Conservation (phyloP, 148 eudicot genomes). For the Chenopodium suecicum region DNA sequence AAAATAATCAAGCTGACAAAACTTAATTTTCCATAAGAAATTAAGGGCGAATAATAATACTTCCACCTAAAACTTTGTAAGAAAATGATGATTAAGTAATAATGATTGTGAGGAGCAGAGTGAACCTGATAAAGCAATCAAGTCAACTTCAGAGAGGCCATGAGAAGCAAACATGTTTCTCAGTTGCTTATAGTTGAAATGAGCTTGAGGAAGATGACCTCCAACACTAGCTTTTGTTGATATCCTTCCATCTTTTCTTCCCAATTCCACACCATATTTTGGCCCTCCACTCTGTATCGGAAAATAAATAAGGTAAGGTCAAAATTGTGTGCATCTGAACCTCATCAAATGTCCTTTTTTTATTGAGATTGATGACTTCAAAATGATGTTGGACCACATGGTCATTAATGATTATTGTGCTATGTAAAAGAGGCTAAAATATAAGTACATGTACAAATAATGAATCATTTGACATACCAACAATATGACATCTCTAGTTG, state of each 20-base stretch:
- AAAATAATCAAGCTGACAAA: neutral
- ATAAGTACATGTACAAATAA: neutral
- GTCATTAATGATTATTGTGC: too few species aligned
- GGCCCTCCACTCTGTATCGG: constrained; percentile 66
- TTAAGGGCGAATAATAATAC: neutral
- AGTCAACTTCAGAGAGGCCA: constrained; percentile 58
- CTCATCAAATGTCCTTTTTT: too few species aligned
- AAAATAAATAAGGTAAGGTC: neutral
- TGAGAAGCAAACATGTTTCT: constrained; percentile 43
- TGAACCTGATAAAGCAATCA: constrained; percentile 68
- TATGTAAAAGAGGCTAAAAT: too few species aligned
- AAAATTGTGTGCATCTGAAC: neutral
- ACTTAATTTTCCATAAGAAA: too few species aligned
- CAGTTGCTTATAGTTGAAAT: constrained; percentile 48
- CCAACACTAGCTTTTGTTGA: constrained; percentile 54
- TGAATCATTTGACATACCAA: constrained; percentile 38
- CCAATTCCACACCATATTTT: constrained; percentile 59
- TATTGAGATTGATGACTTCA: neutral
- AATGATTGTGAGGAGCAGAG: neutral
- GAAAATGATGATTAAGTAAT: neutral
- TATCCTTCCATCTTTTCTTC: constrained; percentile 61
- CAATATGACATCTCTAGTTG: constrained; percentile 63
- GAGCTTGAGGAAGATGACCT: constrained; percentile 45
- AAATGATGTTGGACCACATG: too few species aligned
- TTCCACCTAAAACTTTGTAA: neutral